These are phyloP conservation scores for Gymnopilus junonius DNA, from an alignment of 768 basidiomycete genomes.

Conservation along the genomic window DNA sequence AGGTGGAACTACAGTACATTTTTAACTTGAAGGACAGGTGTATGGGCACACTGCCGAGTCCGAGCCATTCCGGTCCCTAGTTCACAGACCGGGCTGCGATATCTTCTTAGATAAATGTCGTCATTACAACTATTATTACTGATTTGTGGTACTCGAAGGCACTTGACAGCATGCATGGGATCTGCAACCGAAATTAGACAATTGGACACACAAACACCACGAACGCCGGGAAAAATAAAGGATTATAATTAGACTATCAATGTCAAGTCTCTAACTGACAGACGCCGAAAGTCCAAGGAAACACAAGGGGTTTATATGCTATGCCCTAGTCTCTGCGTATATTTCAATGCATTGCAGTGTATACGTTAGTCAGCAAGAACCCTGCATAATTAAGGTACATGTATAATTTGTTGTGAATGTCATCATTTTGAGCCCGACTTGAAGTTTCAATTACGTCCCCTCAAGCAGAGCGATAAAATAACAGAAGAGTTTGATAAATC, in stretches of 20 bases:
- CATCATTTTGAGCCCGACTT: too few relatives aligned
- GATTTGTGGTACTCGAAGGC: not conserved
- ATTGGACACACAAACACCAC: conserved; percentile 8
- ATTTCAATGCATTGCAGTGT: too few relatives aligned
- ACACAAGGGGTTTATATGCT: too few relatives aligned
- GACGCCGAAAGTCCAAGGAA: not conserved
- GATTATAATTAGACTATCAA: not conserved
- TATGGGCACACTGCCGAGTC: not conserved
- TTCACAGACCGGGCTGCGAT: not conserved
- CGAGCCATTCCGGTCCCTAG: not conserved
- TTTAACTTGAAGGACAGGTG: not conserved
- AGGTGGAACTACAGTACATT: not conserved
- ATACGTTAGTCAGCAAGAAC: too few relatives aligned
- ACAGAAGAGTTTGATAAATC: too few relatives aligned
- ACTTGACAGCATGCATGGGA: not conserved
- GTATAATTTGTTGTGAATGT: too few relatives aligned
- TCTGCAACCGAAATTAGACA: conserved; percentile 5
- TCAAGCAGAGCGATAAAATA: too few relatives aligned
- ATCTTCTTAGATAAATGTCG: not conserved
- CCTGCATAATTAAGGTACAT: too few relatives aligned
- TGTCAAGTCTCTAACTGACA: not conserved
- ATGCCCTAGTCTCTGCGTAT: too few relatives aligned
- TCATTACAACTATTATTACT: too few relatives aligned
- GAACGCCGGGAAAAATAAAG: conserved; percentile 5
- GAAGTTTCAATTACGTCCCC: too few relatives aligned